Evolutionary conservation across 2,329 filamentous ascomycete genomes (phyloP).

Genomic region (Diaporthe humulicola): DNA sequence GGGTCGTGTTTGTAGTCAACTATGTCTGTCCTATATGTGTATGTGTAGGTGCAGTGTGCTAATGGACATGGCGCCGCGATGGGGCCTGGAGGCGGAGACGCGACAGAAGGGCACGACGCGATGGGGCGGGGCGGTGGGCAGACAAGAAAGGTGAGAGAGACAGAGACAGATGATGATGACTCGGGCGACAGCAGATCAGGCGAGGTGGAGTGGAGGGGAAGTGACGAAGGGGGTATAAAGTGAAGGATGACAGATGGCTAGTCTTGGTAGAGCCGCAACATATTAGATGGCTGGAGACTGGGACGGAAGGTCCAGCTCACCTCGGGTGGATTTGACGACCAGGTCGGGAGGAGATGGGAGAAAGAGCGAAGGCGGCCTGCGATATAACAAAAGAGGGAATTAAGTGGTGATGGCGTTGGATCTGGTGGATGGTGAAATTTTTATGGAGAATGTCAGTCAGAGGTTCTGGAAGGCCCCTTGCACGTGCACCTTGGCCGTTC

Average conservation of each 20-base stretch:
- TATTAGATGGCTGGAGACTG: constrained; percentile 39
- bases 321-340: constrained; percentile 36
- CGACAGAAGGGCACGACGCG: constrained; percentile 24
- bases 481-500: constrained; percentile 32
- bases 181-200: constrained; percentile 22
- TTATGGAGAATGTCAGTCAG: constrained; percentile 37
- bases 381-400: constrained; percentile 23
- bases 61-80: constrained; percentile 23
- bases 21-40: constrained; percentile 31
- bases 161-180: constrained; percentile 15
- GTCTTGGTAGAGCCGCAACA: constrained; percentile 32
- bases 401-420: constrained; percentile 25
- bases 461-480: constrained; percentile 15
- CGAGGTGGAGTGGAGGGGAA: constrained; percentile 19
- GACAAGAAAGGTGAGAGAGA: constrained; percentile 25
- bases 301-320: constrained; percentile 39
- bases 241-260: constrained; percentile 33
- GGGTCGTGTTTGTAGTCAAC: constrained; percentile 30
- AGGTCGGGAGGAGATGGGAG: constrained; percentile 29
- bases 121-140: constrained; percentile 9
- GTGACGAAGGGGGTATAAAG: constrained; percentile 31
- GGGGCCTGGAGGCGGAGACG: constrained; percentile 19
- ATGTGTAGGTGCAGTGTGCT: constrained; percentile 37
- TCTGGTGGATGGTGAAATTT: constrained; percentile 36
- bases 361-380: constrained; percentile 28